Evolutionary conservation across 2,329 filamentous ascomycete genomes (phyloP).

Genomic region (Mariannaea sp.): DNA sequence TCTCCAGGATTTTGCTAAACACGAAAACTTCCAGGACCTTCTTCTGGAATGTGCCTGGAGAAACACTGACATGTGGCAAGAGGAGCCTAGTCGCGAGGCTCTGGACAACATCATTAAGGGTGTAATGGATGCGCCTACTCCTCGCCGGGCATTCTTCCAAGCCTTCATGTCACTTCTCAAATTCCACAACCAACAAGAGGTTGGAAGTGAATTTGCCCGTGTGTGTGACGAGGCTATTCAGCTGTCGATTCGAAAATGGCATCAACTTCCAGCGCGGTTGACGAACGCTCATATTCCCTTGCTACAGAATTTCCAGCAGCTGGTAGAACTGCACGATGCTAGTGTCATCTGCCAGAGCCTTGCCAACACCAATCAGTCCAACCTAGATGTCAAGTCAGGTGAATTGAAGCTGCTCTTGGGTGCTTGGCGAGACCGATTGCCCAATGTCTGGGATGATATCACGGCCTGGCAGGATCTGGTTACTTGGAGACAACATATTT

Average conservation of each 20-base stretch:
- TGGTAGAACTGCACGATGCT: constrained; percentile 96
- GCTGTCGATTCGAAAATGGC: constrained; percentile 96
- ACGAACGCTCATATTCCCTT: constrained; percentile 95
- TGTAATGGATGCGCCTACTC: constrained; percentile 95
- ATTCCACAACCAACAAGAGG: constrained; percentile 87
- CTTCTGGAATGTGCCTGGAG: constrained; percentile 95
- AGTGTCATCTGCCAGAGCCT: constrained; percentile 95
- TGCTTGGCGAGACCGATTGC: constrained; percentile 92
- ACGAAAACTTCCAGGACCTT: constrained; percentile 97
- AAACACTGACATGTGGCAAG: constrained; percentile 93
- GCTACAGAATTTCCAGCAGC: constrained; percentile 95
- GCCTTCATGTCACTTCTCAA: constrained; percentile 97
- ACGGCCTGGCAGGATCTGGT: constrained; percentile 99
- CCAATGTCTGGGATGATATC: constrained; percentile 99
- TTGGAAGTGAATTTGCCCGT: constrained; percentile 77
- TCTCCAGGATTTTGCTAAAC: constrained; percentile 94
- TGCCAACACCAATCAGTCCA: constrained; percentile 78
- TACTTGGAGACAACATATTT: constrained; percentile 99
- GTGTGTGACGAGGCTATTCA: constrained; percentile 97
- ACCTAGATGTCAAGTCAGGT: constrained; percentile 91
- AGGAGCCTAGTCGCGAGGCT: constrained; percentile 81
- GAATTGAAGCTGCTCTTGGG: constrained; percentile 93
- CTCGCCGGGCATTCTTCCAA: constrained; percentile 93
- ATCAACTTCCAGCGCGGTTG: constrained; percentile 91
- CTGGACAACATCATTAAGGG: constrained; percentile 94